Base-by-base conservation (phyloP, 2,329 filamentous ascomycete genomes). In the Xylariales sp. region DNA sequence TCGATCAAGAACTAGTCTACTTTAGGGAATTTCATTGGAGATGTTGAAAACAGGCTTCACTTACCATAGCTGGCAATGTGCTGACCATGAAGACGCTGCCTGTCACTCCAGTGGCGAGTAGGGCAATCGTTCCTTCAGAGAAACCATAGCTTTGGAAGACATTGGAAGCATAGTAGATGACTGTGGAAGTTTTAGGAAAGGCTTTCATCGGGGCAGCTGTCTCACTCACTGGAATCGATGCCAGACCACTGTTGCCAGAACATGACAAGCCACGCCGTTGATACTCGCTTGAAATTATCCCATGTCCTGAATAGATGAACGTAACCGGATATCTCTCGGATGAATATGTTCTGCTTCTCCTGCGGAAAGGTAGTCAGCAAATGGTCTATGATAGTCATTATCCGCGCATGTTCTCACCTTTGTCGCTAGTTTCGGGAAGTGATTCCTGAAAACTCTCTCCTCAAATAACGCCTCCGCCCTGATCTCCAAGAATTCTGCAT, bases 401-500 rank as follows among this genome's bases (percentile, higher is more conserved):
- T n/a, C n/a, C n/a, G n/a, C n/a, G n/a, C n/a, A n/a, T n/a, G 53
- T 50, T 55, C 64, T 60, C 31, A 56, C 55, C 53, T 68, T 64
- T 46, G 67, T 67, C 57, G 28, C 32, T n/a, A 41, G 29, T 15
- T 45, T 35, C 2, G 42, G 38, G 2, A 55, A 53, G 14, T 38
- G 57, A 51, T 18, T 60, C 57, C 63, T 27, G 44, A 59, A 44
- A 0, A 66, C 56, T 47, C 74, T 60, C 41, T 65, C 60, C 46
- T 76, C 72, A 52, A 77, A 74, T 6, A 64, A 62, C 5, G 72
- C 71, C 48, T 80, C 76, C 1, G 74, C 69, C 10, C 70, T 65
- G 36, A 74, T 73, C 20, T 73, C 69, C 21, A 65, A 50, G 46
- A 62, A 66, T 49, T 81, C 78, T 40, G 69, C 62, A 5, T 68